Evolutionary conservation across 2,329 filamentous ascomycete species (phyloP).

Genomic region (Aureobasidium pullulans): DNA sequence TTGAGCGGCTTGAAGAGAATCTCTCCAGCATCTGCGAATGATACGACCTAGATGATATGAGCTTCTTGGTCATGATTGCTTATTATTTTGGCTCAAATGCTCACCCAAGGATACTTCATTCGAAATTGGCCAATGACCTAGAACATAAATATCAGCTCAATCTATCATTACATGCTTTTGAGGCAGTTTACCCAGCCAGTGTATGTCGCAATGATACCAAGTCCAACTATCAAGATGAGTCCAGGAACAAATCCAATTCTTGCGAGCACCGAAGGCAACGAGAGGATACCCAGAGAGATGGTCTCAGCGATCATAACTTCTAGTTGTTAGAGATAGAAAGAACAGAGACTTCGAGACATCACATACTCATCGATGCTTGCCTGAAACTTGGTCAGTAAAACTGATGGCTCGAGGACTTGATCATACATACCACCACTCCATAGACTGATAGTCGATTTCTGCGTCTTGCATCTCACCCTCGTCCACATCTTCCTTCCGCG

Average conservation of each 20-base stretch:
- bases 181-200: conserved; percentile 40
- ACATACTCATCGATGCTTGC: conserved; percentile 37
- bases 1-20: conserved; percentile 37
- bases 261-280: conserved; percentile 47
- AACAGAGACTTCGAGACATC: not conserved
- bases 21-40: conserved; percentile 62
- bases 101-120: conserved; percentile 39
- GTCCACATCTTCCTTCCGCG: not conserved
- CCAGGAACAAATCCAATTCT: conserved; percentile 47
- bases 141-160: not conserved
- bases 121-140: conserved; percentile 52
- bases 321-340: not conserved
- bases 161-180: rapidly evolving
- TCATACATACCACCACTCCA: conserved; percentile 38
- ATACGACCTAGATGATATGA: conserved; percentile 26
- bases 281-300: conserved; percentile 49
- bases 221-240: conserved; percentile 46
- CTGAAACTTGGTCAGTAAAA: conserved; percentile 21
- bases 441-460: conserved; percentile 44
- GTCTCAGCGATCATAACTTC: conserved; percentile 52
- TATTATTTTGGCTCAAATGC: not conserved
- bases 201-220: conserved; percentile 52
- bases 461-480: conserved; percentile 7
- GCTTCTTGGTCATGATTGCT: not conserved
- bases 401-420: too few relatives aligned